Conservation (phyloP, 257 asterid genomes). For the Nicotiana tomentosiformis region DNA sequence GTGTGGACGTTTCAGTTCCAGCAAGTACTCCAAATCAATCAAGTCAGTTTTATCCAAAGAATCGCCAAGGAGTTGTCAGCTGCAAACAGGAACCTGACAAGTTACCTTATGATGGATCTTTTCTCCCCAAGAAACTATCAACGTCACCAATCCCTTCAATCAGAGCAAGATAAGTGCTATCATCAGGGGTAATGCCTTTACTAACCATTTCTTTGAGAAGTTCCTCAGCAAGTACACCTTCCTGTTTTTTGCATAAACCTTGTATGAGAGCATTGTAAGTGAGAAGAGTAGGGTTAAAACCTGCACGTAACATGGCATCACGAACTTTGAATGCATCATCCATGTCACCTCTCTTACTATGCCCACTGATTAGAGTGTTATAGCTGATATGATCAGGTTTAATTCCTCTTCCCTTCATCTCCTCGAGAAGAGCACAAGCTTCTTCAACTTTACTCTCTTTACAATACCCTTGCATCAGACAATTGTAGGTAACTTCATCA, state of each 20-base stretch:
- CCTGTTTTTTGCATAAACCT: slow-evolving; percentile 38
- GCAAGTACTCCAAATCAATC: not conserved
- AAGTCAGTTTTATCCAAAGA: not conserved
- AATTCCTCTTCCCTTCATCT: slow-evolving; percentile 40
- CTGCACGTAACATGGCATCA: slow-evolving; percentile 41
- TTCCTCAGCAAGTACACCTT: slow-evolving; percentile 36
- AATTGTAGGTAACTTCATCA: slow-evolving; percentile 47
- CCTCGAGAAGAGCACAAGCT: slow-evolving; percentile 33
- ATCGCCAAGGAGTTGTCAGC: not conserved
- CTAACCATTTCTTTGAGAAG: slow-evolving; percentile 57
- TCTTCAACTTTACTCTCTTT: slow-evolving; percentile 44
- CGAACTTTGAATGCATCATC: slow-evolving; percentile 31
- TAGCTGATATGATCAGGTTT: slow-evolving; percentile 44
- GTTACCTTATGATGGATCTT: slow-evolving; percentile 17
- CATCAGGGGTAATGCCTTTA: slow-evolving; percentile 51
- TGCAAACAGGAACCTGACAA: not conserved
- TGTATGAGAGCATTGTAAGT: slow-evolving; percentile 48
- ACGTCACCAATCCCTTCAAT: slow-evolving; percentile 33
- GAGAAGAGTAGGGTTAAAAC: slow-evolving; percentile 32
- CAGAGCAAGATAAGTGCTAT: slow-evolving; percentile 42
- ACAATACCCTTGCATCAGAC: slow-evolving; percentile 48
- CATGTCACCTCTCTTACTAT: slow-evolving; percentile 42
- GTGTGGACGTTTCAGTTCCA: not conserved
- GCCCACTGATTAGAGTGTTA: slow-evolving; percentile 42
- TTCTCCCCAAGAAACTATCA: slow-evolving; percentile 15